Evolutionary conservation across 176 grass and related monocot species (phyloP), one percentile per base, ranked within the genome.

Genomic region (Oryza punctata): DNA sequence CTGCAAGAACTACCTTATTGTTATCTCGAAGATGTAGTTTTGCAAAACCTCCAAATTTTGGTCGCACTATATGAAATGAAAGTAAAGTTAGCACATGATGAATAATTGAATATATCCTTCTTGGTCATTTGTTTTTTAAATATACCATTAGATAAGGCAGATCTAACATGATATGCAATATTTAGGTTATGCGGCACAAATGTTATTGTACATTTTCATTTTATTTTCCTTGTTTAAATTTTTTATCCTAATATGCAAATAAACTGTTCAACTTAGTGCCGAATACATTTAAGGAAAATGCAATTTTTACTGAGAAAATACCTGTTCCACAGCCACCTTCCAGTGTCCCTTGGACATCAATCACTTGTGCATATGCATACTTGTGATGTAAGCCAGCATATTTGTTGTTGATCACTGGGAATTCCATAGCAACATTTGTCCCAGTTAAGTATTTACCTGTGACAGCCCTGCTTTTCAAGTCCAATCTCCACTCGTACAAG

Each of bases 311-410:
- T 13, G 11, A 49, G 46, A 54, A 28, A 69, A 69, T 69, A 80
- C 40, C 78, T 80, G 41, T 78, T 65, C 63, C 76, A 27, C 15
- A 44, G 52, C 76, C 28, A 26, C 84, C 44, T 0, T 19, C 59
- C 3, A 45, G 52, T 41, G 1, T 86, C 79, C 65, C 52, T 38
- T 14, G 10, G 72, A 46, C 49, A 28, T 86, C 37, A n/a, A 40
- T 13, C 9, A 73, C 69, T 82, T 82, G 80, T 28, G 68, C 52
- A 45, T 82, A 82, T 6, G 68, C 80, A 15, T 82, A 82, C 1
- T 41, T 82, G 23, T 82, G 30, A 9, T 7, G 40, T 15, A 73
- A 46, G 12, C 80, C 80, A 15, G 32, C 43, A 54, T 43, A 64
- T 7, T 46, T 38, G 21, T 65, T 6, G 6, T 82, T 82, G 54